Conservation (phyloP, 1,139 yeast genomes). For the Taphrina flavorubra region DNA sequence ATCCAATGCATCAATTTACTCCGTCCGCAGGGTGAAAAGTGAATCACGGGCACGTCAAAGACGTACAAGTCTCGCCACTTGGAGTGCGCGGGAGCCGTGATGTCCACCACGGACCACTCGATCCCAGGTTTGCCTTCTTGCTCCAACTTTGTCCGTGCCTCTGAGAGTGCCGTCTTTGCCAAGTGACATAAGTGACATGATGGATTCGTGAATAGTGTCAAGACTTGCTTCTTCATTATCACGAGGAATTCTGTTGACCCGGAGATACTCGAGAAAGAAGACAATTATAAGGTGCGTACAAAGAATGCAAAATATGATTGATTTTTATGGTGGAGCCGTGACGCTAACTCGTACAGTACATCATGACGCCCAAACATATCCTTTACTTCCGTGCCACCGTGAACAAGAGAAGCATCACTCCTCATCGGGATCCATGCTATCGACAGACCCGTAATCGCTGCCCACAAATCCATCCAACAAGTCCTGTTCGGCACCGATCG, state of each 20-base stretch:
- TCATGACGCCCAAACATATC: background rate
- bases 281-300: no score
- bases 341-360: background rate
- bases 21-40: conserved; percentile 18
- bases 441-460: conserved; percentile 30
- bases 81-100: background rate
- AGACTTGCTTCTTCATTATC: conserved; percentile 1
- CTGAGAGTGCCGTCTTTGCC: conserved; percentile 4
- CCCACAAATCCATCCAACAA: conserved; percentile 32
- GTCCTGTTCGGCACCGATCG: conserved; percentile 35
- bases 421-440: conserved; percentile 6
- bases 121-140: background rate
- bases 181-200: conserved; percentile 14
- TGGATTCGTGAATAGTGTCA: conserved; percentile 22
- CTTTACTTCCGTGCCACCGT: no score
- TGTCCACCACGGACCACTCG: conserved; percentile 16
- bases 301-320: no score
- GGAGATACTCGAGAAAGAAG: background rate
- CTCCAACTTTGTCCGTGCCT: background rate
- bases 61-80: conserved; percentile 14
- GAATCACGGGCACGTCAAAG: conserved; percentile 32
- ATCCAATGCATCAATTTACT: conserved; percentile 34
- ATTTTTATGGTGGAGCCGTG: background rate
- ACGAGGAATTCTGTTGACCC: no score
- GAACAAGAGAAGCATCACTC: background rate